Conservation (phyloP, 2,329 filamentous ascomycete species). For the Onygenales sp. region DNA sequence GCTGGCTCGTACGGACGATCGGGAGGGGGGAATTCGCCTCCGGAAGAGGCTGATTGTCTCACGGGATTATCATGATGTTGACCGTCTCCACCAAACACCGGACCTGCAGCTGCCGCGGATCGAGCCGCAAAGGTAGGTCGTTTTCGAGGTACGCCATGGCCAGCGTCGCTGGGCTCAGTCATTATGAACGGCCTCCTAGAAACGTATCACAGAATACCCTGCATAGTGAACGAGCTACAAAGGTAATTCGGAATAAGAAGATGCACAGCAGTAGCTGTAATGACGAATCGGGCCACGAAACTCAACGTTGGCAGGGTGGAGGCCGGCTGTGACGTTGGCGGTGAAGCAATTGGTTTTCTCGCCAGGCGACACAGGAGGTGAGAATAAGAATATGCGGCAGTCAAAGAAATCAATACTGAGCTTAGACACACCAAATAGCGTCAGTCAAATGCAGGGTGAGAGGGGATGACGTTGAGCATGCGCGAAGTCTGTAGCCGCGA, state of each 20-base stretch:
- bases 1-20: slow-evolving; percentile 8
- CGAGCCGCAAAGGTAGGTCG: slow-evolving; percentile 31
- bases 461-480: too few relatives aligned
- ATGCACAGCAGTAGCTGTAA: neutral
- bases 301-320: too few relatives aligned
- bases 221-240: neutral
- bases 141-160: slow-evolving; percentile 17
- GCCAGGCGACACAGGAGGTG: too few relatives aligned
- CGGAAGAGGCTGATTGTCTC: slow-evolving; percentile 16
- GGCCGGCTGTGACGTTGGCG: too few relatives aligned
- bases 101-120: slow-evolving; percentile 28
- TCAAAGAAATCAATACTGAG: too few relatives aligned
- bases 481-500: too few relatives aligned
- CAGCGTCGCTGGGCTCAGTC: neutral
- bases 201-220: slow-evolving; percentile 1
- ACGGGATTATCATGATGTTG: slow-evolving; percentile 13
- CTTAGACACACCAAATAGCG: too few relatives aligned
- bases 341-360: too few relatives aligned
- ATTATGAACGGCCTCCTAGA: neutral
- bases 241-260: neutral
- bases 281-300: too few relatives aligned
- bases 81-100: slow-evolving; percentile 25
- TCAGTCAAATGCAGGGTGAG: too few relatives aligned
- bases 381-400: too few relatives aligned
- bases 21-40: slow-evolving; percentile 10